These are phyloP conservation scores for Pyrenochaeta sp. DNA, from an alignment of 2,329 filamentous ascomycete species.

Conservation along the genomic window DNA sequence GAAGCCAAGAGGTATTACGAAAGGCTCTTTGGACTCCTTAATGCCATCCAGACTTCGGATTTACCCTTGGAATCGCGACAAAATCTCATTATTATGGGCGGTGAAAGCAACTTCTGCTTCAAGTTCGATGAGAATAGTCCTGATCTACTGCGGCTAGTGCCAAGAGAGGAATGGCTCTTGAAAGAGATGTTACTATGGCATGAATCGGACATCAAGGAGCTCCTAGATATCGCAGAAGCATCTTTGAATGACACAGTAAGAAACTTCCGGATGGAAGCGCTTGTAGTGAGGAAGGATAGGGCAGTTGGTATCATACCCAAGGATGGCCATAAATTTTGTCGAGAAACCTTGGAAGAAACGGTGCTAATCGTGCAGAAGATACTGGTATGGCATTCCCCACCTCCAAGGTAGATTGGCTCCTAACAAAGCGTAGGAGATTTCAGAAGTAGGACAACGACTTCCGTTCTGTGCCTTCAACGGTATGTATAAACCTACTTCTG, in stretches of 20 bases:
- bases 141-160: constrained; percentile 72
- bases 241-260: constrained; percentile 83
- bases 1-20: constrained; percentile 86
- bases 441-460: constrained; percentile 70
- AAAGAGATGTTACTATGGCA: constrained; percentile 81
- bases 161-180: constrained; percentile 74
- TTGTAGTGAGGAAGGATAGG: constrained; percentile 85
- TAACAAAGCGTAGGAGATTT: constrained; percentile 67
- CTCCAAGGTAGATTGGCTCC: not conserved
- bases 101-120: constrained; percentile 96
- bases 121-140: constrained; percentile 72
- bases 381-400: constrained; percentile 56
- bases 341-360: constrained; percentile 94
- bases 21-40: constrained; percentile 84
- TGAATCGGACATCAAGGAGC: constrained; percentile 75
- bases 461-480: constrained; percentile 98
- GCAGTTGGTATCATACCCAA: constrained; percentile 61
- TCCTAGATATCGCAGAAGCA: constrained; percentile 90
- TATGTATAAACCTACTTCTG: constrained; percentile 27
- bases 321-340: constrained; percentile 74
- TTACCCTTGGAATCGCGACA: constrained; percentile 74
- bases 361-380: constrained; percentile 94
- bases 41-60: constrained; percentile 73
- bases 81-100: constrained; percentile 90
- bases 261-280: constrained; percentile 80